Percentiles rank a stretch among this genome's conserved stretches.
Evolutionary conservation across 2,329 filamentous ascomycete species (phyloP).

Genomic region (Paraphaeosphaeria minitans): DNA sequence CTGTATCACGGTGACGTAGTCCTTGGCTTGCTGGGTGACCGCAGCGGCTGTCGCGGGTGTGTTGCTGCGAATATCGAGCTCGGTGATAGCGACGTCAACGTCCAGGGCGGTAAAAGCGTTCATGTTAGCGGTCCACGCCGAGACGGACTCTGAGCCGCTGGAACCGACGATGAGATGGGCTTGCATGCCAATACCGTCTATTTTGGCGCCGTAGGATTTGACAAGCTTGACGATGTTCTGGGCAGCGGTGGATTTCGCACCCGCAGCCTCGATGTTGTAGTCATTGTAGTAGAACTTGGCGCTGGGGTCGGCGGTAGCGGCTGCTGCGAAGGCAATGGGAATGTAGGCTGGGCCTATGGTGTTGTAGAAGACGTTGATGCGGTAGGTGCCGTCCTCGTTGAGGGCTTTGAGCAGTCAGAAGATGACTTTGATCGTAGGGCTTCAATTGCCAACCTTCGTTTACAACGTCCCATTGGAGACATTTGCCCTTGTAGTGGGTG

Average conservation of each 20-base stretch:
- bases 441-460: slow-evolving; percentile 39
- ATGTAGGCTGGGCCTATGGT: slow-evolving; percentile 49
- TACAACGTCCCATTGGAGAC: slow-evolving; percentile 49
- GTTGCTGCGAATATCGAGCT: slow-evolving; percentile 63
- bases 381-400: slow-evolving; percentile 49
- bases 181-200: slow-evolving; percentile 56
- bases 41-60: slow-evolving; percentile 32
- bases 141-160: slow-evolving; percentile 26
- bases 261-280: slow-evolving; percentile 51
- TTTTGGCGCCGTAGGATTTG: slow-evolving; percentile 36
- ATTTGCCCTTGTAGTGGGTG: slow-evolving; percentile 47
- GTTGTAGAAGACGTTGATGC: slow-evolving; percentile 46
- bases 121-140: slow-evolving; percentile 53
- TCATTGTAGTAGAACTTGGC: slow-evolving; percentile 54
- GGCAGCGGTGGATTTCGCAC: slow-evolving; percentile 44
- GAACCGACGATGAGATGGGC: slow-evolving; percentile 56
- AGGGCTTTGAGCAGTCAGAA: slow-evolving; percentile 30
- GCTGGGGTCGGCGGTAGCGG: slow-evolving; percentile 43
- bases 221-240: slow-evolving; percentile 47
- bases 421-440: not conserved
- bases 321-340: slow-evolving; percentile 48
- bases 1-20: slow-evolving; percentile 59
- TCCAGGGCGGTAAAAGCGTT: slow-evolving; percentile 57
- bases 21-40: slow-evolving; percentile 46
- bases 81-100: slow-evolving; percentile 66